Percentiles rank a stretch among this genome's conserved stretches.
These are phyloP conservation scores for Rhododendron molle DNA, from an alignment of 148 eudicot species.

Conservation along the genomic window DNA sequence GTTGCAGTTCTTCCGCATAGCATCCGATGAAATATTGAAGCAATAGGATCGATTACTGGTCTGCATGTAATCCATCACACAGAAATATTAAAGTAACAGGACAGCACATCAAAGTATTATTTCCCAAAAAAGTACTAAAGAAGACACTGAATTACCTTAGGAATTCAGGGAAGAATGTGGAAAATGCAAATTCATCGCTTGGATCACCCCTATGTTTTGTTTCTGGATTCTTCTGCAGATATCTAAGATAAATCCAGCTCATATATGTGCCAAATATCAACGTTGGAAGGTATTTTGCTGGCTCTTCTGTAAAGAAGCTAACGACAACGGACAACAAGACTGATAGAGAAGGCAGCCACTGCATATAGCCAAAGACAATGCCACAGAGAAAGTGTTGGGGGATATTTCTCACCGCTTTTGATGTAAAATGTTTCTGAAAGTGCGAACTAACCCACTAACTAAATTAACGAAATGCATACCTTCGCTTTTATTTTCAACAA, in stretches of 20 bases:
- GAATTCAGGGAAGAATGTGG: slow-evolving; percentile 85
- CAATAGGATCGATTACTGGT: slow-evolving; percentile 80
- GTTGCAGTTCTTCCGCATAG: slow-evolving; percentile 69
- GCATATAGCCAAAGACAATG: slow-evolving; percentile 28
- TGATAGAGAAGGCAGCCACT: slow-evolving; percentile 92
- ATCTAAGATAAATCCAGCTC: slow-evolving; percentile 96
- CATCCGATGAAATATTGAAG: slow-evolving; percentile 75
- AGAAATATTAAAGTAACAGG: not conserved
- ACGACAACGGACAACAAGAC: slow-evolving; percentile 46
- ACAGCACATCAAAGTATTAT: not conserved
- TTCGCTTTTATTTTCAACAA: slow-evolving; percentile 67
- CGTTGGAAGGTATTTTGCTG: slow-evolving; percentile 73
- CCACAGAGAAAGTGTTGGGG: not conserved
- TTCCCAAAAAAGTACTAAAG: not conserved
- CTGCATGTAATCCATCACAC: slow-evolving; percentile 32
- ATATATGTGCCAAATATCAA: slow-evolving; percentile 81
- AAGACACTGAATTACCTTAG: slow-evolving; percentile 44
- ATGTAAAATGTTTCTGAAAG: not conserved
- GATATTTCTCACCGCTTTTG: not conserved
- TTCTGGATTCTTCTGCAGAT: slow-evolving; percentile 75
- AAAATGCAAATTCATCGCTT: slow-evolving; percentile 94
- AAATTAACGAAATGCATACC: slow-evolving; percentile 34
- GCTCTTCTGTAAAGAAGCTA: slow-evolving; percentile 65
- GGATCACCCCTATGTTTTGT: slow-evolving; percentile 90
- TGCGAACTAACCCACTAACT: not conserved